phyloP scores from a whole-genome alignment of 2,329 filamentous ascomycete species.

The Colletotrichum somersetense region DNA sequence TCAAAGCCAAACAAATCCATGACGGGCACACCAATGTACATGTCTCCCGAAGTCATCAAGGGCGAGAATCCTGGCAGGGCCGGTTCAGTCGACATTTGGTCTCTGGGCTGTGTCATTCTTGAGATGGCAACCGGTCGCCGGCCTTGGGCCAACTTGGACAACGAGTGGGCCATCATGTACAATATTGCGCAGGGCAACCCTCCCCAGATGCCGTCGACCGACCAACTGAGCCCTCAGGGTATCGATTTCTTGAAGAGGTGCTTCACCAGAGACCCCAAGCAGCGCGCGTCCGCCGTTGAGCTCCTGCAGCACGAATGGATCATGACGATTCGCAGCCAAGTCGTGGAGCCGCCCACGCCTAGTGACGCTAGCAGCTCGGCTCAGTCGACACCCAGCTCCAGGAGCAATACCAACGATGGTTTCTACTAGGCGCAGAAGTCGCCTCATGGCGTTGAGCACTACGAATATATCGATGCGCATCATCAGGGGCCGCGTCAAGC shows the following conservation, averaged over 20 bases:
- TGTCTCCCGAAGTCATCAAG: constrained; percentile 99
- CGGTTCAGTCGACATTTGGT: constrained; percentile 95
- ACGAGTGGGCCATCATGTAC: constrained; percentile 99
- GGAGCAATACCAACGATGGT: constrained; percentile 42
- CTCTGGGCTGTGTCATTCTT: constrained; percentile 93
- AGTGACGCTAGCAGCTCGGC: constrained; percentile 65
- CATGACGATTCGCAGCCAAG: constrained; percentile 73
- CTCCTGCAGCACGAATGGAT: constrained; percentile 95
- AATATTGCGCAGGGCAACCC: constrained; percentile 98
- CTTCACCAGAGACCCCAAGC: constrained; percentile 86
- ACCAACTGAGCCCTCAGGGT: constrained; percentile 86
- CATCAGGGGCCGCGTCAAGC: constrained; percentile 1
- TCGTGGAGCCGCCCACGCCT: constrained; percentile 74
- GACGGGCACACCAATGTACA: constrained; percentile 99
- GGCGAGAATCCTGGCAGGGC: constrained; percentile 84
- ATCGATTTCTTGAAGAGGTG: constrained; percentile 91
- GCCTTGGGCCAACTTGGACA: constrained; percentile 96
- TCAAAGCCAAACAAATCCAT: constrained; percentile 85
- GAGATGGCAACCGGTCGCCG: constrained; percentile 97
- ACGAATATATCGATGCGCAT: background rate
- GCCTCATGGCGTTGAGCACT: background rate
- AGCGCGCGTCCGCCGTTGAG: constrained; percentile 85
- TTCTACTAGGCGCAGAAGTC: constrained; percentile 41
- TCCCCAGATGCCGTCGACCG: constrained; percentile 82
- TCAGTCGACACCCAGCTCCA: constrained; percentile 46